Evolutionary conservation across 1,284 basidiomycete genomes (phyloP).

Genomic region (Apiotrichum montevideense): DNA sequence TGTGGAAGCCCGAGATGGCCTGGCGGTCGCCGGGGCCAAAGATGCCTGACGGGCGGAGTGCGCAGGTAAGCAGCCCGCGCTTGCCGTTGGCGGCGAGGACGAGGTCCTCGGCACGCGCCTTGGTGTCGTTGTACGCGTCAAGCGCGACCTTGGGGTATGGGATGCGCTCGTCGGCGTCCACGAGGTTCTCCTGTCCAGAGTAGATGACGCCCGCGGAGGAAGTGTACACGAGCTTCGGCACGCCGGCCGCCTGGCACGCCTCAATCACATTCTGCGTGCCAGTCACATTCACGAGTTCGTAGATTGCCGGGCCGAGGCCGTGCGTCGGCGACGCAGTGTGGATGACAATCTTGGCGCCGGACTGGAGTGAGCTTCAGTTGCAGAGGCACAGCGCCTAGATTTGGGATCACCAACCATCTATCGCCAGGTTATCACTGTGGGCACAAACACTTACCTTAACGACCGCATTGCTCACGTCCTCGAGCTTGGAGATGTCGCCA

Average conservation of each 20-base stretch:
- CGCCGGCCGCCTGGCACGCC: constrained; percentile 63
- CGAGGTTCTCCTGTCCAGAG: constrained; percentile 66
- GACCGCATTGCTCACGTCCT: constrained; percentile 64
- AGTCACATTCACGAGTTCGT: constrained; percentile 89
- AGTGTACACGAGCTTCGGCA: constrained; percentile 89
- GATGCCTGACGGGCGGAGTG: constrained; percentile 89
- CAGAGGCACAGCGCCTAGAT: no score
- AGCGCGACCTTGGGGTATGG: constrained; percentile 67
- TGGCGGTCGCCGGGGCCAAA: constrained; percentile 95
- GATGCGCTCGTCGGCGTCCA: constrained; percentile 84
- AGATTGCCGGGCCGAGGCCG: constrained; percentile 64
- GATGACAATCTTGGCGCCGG: constrained; percentile 77
- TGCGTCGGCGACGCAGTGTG: constrained; percentile 91
- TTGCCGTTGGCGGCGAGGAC: constrained; percentile 81
- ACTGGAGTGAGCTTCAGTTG: constrained; percentile 50
- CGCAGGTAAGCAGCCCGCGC: constrained; percentile 76
- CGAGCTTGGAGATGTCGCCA: constrained; percentile 75
- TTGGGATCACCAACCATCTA: no score
- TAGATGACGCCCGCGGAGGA: constrained; percentile 91
- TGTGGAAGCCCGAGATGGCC: constrained; percentile 70
- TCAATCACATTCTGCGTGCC: constrained; percentile 83
- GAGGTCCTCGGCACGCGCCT: constrained; percentile 79
- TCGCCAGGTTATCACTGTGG: neutral
- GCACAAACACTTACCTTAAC: constrained; percentile 55
- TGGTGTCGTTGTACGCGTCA: constrained; percentile 96